Evolutionary conservation across 768 basidiomycete genomes (phyloP).

Genomic region (Lentinula detonsa): DNA sequence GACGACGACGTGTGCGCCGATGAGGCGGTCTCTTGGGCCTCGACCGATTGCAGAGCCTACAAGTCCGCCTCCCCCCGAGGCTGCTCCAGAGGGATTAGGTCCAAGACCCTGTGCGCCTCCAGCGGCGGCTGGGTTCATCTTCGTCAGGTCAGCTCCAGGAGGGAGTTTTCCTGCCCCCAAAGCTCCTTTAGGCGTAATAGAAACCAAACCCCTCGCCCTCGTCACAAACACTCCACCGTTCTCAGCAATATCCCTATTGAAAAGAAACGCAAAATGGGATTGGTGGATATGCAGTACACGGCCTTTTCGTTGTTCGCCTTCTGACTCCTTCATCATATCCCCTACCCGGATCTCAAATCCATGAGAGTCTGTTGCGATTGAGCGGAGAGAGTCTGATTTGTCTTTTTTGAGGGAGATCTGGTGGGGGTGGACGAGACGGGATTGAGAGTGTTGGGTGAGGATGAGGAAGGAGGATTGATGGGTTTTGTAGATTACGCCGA

Average conservation of each 20-base stretch:
- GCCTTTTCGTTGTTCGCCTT: conserved; percentile 78
- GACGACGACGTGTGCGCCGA: conserved; percentile 73
- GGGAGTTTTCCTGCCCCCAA: conserved; percentile 28
- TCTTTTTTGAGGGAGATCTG: conserved; percentile 88
- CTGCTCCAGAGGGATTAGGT: conserved; percentile 26
- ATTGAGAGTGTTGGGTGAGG: conserved; percentile 89
- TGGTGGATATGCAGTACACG: conserved; percentile 91
- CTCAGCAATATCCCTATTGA: conserved; percentile 85
- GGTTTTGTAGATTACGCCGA: conserved; percentile 96
- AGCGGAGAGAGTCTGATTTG: conserved; percentile 48
- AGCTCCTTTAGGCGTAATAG: conserved; percentile 80
- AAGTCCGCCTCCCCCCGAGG: conserved; percentile 60
- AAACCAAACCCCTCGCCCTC: conserved; percentile 74
- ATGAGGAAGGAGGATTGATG: conserved; percentile 96
- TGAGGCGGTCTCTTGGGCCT: conserved; percentile 76
- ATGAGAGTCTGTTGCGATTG: conserved; percentile 87
- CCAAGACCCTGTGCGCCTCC: conserved; percentile 10
- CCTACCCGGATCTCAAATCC: conserved; percentile 81
- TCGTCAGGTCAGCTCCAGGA: conserved; percentile 69
- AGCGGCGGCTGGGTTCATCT: conserved; percentile 83
- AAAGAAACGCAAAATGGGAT: conserved; percentile 89
- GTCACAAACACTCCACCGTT: conserved; percentile 96
- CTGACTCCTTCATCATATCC: conserved; percentile 90
- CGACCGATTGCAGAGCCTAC: conserved; percentile 73
- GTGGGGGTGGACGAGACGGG: conserved; percentile 85